Evolutionary conservation across 164 flowering plant species (phyloP).

Genomic region (Cinnamomum chago): DNA sequence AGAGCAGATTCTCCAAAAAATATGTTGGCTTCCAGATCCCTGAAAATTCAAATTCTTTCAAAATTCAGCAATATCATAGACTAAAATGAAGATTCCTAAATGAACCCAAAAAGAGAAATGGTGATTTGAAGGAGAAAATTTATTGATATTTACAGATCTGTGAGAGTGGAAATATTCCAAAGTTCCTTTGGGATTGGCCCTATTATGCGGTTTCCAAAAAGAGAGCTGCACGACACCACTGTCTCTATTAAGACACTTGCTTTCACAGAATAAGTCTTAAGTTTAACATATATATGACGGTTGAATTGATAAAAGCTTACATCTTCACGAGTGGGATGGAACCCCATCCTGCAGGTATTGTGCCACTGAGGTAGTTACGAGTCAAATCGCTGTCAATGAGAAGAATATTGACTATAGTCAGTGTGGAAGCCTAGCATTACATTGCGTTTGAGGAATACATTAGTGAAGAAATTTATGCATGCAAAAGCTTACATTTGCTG

Average conservation of each 20-base stretch:
- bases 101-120: too few species aligned
- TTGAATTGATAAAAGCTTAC: slow-evolving; percentile 28
- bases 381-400: slow-evolving; percentile 49
- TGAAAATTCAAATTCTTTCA: too few species aligned
- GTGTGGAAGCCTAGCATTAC: neutral
- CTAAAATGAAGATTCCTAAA: too few species aligned
- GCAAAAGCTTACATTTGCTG: neutral
- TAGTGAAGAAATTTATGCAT: neutral
- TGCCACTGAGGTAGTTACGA: slow-evolving; percentile 60
- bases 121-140: neutral
- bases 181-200: slow-evolving; percentile 22
- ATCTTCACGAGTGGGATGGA: slow-evolving; percentile 30
- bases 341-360: slow-evolving; percentile 65
- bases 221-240: slow-evolving; percentile 34
- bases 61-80: too few species aligned
- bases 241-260: neutral
- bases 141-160: slow-evolving; percentile 23
- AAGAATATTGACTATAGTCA: neutral
- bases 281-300: neutral
- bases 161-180: slow-evolving; percentile 36
- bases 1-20: too few species aligned
- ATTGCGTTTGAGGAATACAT: neutral
- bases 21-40: too few species aligned
- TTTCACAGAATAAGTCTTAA: neutral
- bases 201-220: slow-evolving; percentile 29